Evolutionary conservation across 192 early-diverging fungal species (phyloP), one percentile per base, ranked within the genome.

Genomic region (Entomortierella lignicola): DNA sequence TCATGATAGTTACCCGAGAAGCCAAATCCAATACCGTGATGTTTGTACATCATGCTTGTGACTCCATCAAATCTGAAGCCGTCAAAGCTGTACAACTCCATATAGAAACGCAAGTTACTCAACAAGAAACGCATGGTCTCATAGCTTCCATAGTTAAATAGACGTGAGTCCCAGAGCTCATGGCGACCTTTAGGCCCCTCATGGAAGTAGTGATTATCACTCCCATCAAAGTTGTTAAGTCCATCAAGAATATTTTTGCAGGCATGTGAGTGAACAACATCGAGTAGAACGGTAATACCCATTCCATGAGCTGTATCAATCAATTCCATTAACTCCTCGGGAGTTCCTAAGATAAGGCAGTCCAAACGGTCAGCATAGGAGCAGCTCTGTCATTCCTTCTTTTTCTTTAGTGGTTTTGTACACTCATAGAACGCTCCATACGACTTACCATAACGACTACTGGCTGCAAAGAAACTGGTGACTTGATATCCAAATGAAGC

Each of bases 1-100:
- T 99, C 96, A 57, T 93, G 79, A 72, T 99, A 99, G 63, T 91
- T 87, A 61, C 97, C 97, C 59, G 91, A 92, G 82, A 99, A 99
- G 0, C 93, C 97, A 41, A 91, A 93, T 7, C 91, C 94, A 48
- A 99, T 94, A 23, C 97, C 97, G 79, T 99, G 97, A 81, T 99
- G 97, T 29, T 81, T 82, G 80, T 99, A 99, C 62, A 99, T 89
- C 94, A 99, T 98, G 54, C 91, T 93, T 2, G 97, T 99, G 23
- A 99, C 96, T 51, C 96, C 97, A 83, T 99, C 97, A 66, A 99
- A 99, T 42, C 97, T 91, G 92, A 99, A 98, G 20, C 97, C 97
- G 81, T 98, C 97, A 72, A 99, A 96, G 20, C 84, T 77, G 75
- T 89, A 99, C 72, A 92, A 91, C 41, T 93, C 90, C 77, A 99